Conservation (phyloP, 495 filamentous ascomycete genomes). For the Penicillium robsamsonii region DNA sequence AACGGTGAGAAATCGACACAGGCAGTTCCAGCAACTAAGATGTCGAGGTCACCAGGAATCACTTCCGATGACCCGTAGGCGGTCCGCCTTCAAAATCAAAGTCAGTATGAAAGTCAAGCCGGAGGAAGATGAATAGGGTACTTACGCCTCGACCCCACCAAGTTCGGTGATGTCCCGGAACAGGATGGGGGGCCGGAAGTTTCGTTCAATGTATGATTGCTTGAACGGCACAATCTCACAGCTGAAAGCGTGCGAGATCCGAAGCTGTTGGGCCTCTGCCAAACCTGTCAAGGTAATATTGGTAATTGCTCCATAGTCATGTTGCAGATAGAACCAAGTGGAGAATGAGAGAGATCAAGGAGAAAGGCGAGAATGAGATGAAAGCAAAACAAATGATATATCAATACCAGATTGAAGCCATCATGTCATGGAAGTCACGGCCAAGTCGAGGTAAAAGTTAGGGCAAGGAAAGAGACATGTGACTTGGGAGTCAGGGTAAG, state of each 20-base stretch:
- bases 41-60: constrained; percentile 61
- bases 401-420: not conserved
- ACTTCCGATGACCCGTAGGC: constrained; percentile 60
- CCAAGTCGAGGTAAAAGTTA: constrained; percentile 2
- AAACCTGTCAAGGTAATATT: constrained; percentile 13
- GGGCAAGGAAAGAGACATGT: constrained; percentile 4
- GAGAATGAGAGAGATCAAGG: not conserved
- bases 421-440: not conserved
- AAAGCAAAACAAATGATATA: not conserved
- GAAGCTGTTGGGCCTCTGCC: constrained; percentile 7
- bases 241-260: constrained; percentile 66
- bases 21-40: constrained; percentile 73
- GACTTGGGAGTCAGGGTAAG: not conserved
- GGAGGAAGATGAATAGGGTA: constrained; percentile 16
- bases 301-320: constrained; percentile 14
- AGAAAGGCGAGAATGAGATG: not conserved
- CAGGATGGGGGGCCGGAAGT: constrained; percentile 61
- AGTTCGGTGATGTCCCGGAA: constrained; percentile 73
- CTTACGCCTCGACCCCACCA: constrained; percentile 54
- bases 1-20: constrained; percentile 68
- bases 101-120: constrained; percentile 14
- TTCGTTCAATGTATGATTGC: constrained; percentile 77
- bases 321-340: not conserved
- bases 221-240: constrained; percentile 78
- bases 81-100: constrained; percentile 54